These are phyloP conservation scores for Carex parvula DNA, from an alignment of 176 grass and related monocot genomes.

Conservation along the genomic window DNA sequence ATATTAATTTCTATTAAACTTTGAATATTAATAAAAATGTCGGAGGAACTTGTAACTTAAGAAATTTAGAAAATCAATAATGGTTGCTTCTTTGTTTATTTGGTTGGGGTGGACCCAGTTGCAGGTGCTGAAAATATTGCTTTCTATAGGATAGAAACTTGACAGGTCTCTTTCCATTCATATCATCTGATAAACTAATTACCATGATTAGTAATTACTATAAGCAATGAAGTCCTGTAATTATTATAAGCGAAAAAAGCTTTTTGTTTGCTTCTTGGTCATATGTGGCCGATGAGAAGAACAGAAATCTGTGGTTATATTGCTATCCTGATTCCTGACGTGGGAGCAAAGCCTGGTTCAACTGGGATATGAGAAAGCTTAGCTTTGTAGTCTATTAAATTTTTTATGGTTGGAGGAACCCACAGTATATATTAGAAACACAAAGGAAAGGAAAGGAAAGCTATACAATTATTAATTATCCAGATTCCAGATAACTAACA, in stretches of 20 bases:
- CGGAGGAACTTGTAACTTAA: too few species aligned
- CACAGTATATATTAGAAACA: background rate
- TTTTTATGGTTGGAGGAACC: background rate
- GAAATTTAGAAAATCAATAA: background rate
- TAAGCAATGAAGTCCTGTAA: background rate
- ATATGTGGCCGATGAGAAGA: background rate
- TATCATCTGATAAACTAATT: background rate
- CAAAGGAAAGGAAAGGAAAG: background rate
- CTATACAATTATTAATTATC: conserved; percentile 7
- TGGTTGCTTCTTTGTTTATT: background rate
- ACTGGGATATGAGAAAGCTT: background rate
- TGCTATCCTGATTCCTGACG: background rate
- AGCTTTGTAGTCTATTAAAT: background rate
- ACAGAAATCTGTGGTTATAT: background rate
- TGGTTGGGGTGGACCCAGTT: background rate
- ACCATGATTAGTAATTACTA: background rate
- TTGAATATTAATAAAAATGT: too few species aligned
- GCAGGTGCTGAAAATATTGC: background rate
- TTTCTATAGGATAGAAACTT: background rate
- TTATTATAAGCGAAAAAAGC: too few species aligned
- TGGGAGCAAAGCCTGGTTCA: background rate
- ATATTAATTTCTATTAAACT: too few species aligned
- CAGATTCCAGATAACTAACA: too few species aligned
- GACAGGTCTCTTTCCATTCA: background rate
- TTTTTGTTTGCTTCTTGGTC: background rate